A percentile compares a stretch with the other conserved stretches of the same genome.
These are phyloP conservation scores for Neofusicoccum sp. DNA, from an alignment of 2,329 filamentous ascomycete genomes.

Conservation along the genomic window DNA sequence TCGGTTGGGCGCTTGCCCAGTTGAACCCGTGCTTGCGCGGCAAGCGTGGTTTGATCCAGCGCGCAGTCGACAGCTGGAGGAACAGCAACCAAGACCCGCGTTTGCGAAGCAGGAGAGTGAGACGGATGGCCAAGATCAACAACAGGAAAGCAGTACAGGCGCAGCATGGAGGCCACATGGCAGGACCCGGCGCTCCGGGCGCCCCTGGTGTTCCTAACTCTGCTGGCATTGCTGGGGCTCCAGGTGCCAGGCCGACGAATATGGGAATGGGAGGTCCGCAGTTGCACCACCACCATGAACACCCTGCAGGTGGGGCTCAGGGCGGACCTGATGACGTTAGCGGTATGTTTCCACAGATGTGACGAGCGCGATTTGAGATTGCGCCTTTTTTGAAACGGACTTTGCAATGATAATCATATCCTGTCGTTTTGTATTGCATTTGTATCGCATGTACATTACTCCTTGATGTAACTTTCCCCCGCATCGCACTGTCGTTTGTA, in stretches of 20 bases:
- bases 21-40: slow-evolving; percentile 87
- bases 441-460: slow-evolving; percentile 44
- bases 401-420: slow-evolving; percentile 36
- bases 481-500: slow-evolving; percentile 21
- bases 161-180: slow-evolving; percentile 63
- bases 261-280: slow-evolving; percentile 65
- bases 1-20: slow-evolving; percentile 98
- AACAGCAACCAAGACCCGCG: slow-evolving; percentile 98
- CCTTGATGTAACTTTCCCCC: slow-evolving; percentile 43
- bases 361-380: slow-evolving; percentile 49
- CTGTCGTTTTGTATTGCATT: slow-evolving; percentile 34
- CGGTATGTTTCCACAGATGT: slow-evolving; percentile 98
- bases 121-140: slow-evolving; percentile 94
- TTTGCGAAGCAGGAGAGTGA: slow-evolving; percentile 84
- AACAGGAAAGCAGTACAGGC: slow-evolving; percentile 72
- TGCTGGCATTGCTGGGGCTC: slow-evolving; percentile 58
- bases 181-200: slow-evolving; percentile 60
- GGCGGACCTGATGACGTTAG: slow-evolving; percentile 76
- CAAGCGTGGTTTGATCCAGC: slow-evolving; percentile 92
- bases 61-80: slow-evolving; percentile 96
- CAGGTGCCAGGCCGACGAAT: slow-evolving; percentile 62
- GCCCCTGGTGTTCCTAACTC: slow-evolving; percentile 64
- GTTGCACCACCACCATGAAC: slow-evolving; percentile 70
- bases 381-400: slow-evolving; percentile 31
- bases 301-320: slow-evolving; percentile 60